phyloP scores from a whole-genome alignment of 345 rosid genomes.

The Psidium guajava region DNA sequence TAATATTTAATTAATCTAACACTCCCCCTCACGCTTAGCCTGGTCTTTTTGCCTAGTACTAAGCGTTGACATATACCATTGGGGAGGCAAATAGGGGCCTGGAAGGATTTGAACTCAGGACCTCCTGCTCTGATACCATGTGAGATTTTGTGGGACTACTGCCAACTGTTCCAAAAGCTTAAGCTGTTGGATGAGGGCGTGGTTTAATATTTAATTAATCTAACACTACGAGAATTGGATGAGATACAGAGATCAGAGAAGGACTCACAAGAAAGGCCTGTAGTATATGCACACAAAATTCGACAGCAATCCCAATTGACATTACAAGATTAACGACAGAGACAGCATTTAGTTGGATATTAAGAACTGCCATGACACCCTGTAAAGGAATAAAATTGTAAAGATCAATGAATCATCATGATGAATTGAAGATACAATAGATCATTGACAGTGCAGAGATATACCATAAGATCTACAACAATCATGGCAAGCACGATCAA shows the following conservation, averaged over 20 bases:
- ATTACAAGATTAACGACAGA: slow-evolving; percentile 89
- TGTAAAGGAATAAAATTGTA: slow-evolving; percentile 10
- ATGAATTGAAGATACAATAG: background rate
- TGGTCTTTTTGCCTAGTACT: too few species aligned
- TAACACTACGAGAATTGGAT: background rate
- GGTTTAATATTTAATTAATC: too few species aligned
- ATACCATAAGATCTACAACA: slow-evolving; percentile 84
- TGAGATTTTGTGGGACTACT: too few species aligned
- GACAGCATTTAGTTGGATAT: slow-evolving; percentile 90
- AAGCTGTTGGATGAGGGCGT: too few species aligned
- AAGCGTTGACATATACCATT: too few species aligned
- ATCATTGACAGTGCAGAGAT: slow-evolving; percentile 1
- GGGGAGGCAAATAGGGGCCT: too few species aligned
- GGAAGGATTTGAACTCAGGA: too few species aligned
- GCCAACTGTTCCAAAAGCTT: too few species aligned
- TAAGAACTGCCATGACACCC: slow-evolving; percentile 89
- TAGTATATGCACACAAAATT: slow-evolving; percentile 86
- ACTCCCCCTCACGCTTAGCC: too few species aligned
- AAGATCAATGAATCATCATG: background rate
- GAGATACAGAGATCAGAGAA: background rate
- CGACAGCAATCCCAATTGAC: slow-evolving; percentile 89
- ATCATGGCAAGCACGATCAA: slow-evolving; percentile 72
- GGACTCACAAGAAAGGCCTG: slow-evolving; percentile 83
- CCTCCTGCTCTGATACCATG: too few species aligned
- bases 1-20: too few species aligned